These are phyloP conservation scores for Macrolepiota dolichaula DNA, from an alignment of 768 basidiomycete genomes.

Conservation along the genomic window DNA sequence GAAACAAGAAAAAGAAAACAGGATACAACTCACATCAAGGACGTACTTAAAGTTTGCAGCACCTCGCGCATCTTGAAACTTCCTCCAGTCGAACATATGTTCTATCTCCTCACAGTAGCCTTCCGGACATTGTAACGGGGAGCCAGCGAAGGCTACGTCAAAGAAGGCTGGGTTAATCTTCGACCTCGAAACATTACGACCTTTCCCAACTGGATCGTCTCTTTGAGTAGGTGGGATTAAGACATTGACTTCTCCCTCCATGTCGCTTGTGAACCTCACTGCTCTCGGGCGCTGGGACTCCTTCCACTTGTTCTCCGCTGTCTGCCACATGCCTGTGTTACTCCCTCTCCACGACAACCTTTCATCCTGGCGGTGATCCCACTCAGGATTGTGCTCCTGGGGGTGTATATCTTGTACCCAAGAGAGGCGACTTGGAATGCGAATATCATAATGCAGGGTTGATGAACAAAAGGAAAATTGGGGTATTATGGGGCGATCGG, in stretches of 20 bases:
- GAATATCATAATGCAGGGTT: conserved; percentile 43
- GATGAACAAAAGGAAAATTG: conserved; percentile 44
- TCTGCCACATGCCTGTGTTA: conserved; percentile 56
- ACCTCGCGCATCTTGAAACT: conserved; percentile 27
- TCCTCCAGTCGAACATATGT: conserved; percentile 43
- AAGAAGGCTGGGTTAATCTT: conserved; percentile 45
- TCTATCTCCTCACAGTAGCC: conserved; percentile 39
- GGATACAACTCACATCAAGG: conserved; percentile 41
- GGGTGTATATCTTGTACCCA: conserved; percentile 32
- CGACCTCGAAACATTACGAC: conserved; percentile 26
- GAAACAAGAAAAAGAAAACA: not conserved
- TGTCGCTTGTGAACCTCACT: conserved; percentile 32
- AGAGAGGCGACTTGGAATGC: conserved; percentile 34
- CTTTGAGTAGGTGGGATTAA: conserved; percentile 18
- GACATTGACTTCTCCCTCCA: conserved; percentile 31
- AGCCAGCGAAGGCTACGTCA: conserved; percentile 52
- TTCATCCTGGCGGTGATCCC: conserved; percentile 59
- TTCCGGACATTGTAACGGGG: conserved; percentile 34
- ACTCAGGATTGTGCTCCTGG: conserved; percentile 46
- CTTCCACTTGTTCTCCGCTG: conserved; percentile 36
- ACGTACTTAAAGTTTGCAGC: conserved; percentile 56
- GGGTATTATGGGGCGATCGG: conserved; percentile 32
- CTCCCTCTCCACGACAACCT: conserved; percentile 65
- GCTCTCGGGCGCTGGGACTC: conserved; percentile 43
- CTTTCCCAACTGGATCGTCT: conserved; percentile 27